Evolutionary conservation across 192 early-diverging fungal genomes (phyloP), one percentile per base, ranked within the genome.

Genomic region (Obelidium mucronatum): DNA sequence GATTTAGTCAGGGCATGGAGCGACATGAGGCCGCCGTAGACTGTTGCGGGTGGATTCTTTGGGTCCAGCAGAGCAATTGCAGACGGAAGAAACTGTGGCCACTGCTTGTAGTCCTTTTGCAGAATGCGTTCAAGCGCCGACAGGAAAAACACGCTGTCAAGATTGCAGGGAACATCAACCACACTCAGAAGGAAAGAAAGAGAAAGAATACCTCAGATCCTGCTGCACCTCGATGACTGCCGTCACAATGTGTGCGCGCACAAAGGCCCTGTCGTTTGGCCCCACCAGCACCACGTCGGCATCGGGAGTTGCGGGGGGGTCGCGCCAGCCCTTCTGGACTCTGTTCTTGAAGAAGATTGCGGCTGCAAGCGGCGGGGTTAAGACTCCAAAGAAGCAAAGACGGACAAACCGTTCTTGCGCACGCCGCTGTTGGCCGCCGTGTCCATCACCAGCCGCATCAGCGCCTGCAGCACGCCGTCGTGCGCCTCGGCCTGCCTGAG

Each of bases 291-390:
- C 91, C 19, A 79, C 42, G 52, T 77, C 48, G 3, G 24, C 30
- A 22, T 55, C 31, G 5, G 79, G 63, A 58, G 82, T 42, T 39
- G 54, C 22, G 48, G 80, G 72, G 56, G 71, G 40, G 56, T 82
- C 40, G 54, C 86, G 78, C 95, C 95, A 97, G 22, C 89, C 88
- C 67, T 86, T 87, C 35, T 82, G 80, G 40, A 95, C 78, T 6
- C 91, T 84, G 83, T 97, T 97, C 77, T 97, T 97, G 81, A 97
- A 94, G 87, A 93, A 96, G 75, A 97, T 93, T 11, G 94, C 85
- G 48, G 83, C 86, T 84, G 78, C n/a, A 24, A 53, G 35, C 22
- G 33, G 42, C 8, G 11, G 44, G 44, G 11, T 19, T 48, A 6
- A 48, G 44, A 6, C 44, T 15, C 44, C 8, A 19, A 6, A 15